phyloP scores from a whole-genome alignment of 1,284 basidiomycete genomes.

The Xerocomus minutiporus region DNA sequence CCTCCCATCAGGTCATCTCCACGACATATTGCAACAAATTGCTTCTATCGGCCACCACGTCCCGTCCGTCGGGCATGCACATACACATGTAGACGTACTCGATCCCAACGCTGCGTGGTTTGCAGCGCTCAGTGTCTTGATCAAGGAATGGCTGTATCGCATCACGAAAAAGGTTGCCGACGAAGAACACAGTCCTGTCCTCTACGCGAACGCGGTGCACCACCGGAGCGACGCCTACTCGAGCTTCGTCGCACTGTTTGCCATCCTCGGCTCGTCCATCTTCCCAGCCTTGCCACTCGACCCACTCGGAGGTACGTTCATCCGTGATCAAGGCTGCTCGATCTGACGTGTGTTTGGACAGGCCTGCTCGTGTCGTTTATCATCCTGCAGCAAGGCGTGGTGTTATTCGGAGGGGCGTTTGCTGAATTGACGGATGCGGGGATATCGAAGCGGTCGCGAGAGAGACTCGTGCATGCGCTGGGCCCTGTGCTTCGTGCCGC shows the following conservation, averaged over 20 bases:
- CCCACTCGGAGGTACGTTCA: slow-evolving; percentile 77
- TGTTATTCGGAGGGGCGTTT: slow-evolving; percentile 69
- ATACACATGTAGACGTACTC: slow-evolving; percentile 56
- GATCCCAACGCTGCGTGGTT: slow-evolving; percentile 98
- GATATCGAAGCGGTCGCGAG: slow-evolving; percentile 56
- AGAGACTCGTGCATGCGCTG: slow-evolving; percentile 50
- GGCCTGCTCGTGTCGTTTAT: slow-evolving; percentile 85
- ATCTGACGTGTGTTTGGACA: slow-evolving; percentile 28
- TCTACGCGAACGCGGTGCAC: slow-evolving; percentile 89
- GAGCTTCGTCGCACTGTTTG: slow-evolving; percentile 80
- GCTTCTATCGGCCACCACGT: slow-evolving; percentile 52
- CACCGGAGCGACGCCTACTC: slow-evolving; percentile 95
- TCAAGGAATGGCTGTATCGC: slow-evolving; percentile 93
- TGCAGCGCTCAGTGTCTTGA: slow-evolving; percentile 72
- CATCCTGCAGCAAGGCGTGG: slow-evolving; percentile 83
- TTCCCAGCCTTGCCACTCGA: slow-evolving; percentile 87
- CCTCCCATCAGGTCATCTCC: slow-evolving; percentile 56
- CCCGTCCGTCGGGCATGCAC: slow-evolving; percentile 46
- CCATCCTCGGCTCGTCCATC: slow-evolving; percentile 83
- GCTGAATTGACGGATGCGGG: slow-evolving; percentile 85
- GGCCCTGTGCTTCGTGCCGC: slow-evolving; percentile 45
- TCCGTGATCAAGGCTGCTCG: neutral
- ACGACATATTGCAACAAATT: slow-evolving; percentile 55
- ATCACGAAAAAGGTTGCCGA: slow-evolving; percentile 85
- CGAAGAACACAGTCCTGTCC: slow-evolving; percentile 84